Percentiles rank a stretch among this genome's conserved stretches.
These are phyloP conservation scores for Lobosporangium transversale DNA, from an alignment of 192 early-diverging fungal genomes.

Conservation along the genomic window DNA sequence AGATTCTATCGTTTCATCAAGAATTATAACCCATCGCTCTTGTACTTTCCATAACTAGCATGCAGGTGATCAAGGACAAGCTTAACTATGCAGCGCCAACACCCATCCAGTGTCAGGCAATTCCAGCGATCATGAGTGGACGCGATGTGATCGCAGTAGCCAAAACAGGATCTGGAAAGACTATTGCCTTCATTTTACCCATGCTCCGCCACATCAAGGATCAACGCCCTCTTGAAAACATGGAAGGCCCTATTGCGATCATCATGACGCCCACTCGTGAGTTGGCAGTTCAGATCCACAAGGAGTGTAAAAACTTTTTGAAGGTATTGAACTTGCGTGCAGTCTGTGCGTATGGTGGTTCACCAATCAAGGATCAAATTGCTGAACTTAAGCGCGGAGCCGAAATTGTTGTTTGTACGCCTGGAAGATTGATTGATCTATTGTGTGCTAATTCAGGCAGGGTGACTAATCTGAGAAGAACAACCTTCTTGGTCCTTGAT, in stretches of 20 bases:
- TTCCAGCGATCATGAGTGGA: conserved; percentile 97
- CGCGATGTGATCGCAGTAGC: conserved; percentile 96
- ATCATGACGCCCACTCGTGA: conserved; percentile 96
- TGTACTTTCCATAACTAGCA: conserved; percentile 27
- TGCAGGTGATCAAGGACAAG: conserved; percentile 79
- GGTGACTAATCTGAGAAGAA: conserved; percentile 86
- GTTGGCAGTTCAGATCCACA: conserved; percentile 91
- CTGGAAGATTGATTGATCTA: conserved; percentile 90
- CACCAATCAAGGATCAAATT: conserved; percentile 88
- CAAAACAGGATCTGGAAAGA: conserved; percentile 95
- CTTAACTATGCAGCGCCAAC: conserved; percentile 88
- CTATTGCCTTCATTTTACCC: conserved; percentile 91
- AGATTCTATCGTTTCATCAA: not conserved
- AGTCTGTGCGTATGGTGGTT: conserved; percentile 91
- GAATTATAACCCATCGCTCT: not conserved
- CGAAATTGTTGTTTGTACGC: conserved; percentile 93
- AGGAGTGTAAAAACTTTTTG: conserved; percentile 91
- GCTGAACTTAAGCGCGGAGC: conserved; percentile 89
- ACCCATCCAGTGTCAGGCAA: conserved; percentile 90
- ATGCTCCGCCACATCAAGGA: conserved; percentile 97
- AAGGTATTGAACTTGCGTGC: conserved; percentile 86
- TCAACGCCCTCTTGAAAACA: conserved; percentile 77
- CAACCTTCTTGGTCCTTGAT: conserved; percentile 96
- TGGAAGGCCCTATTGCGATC: conserved; percentile 86
- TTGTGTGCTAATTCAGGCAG: conserved; percentile 87